Evolutionary conservation across 768 basidiomycete genomes (phyloP), one percentile per base, ranked within the genome.

Genomic region (Chalciporus sphaerocephalus): DNA sequence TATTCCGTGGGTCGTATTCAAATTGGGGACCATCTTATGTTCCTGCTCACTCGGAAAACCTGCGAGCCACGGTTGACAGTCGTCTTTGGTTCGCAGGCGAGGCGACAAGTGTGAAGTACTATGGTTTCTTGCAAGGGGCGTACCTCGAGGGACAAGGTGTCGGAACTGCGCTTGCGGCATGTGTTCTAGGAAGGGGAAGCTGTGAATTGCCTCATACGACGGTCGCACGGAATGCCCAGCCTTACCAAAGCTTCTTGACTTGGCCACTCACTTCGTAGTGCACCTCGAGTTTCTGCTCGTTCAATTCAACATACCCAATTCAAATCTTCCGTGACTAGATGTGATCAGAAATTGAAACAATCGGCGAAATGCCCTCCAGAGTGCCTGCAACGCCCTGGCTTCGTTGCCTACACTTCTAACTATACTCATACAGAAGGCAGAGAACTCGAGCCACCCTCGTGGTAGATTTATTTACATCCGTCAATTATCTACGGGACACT

Each of bases 11-110:
- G 4, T 79, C 81, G 4, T 87, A 82, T 52, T 80, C 79, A 18
- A 87, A 85, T 49, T 86, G 83, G 83, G 83, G 82, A 0, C 71
- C 85, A 1, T 73, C 79, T 2, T 83, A 83, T 51, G 60, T 76
- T 10, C 70, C 69, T 13, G 66, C 60, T 8, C 79, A 83, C 42
- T 70, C 78, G 16, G 64, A 74, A 22, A 81, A 84, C 54, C 53
- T 84, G 38, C 70, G 75, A 45, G 77, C 79, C 6, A 80, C 77
- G 17, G 66, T 84, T 15, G 65, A 65, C 5, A 50, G 62, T 25
- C 66, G 71, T 8, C 67, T 85, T n/a, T 83, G 76, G 72, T 85
- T 84, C 52, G 75, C 81, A 0, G 82, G 81, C 4, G 82, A 85
- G 58, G 80, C 75, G 6, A 81, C 75, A 12, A 81, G 75, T 45